Evolutionary conservation across 768 basidiomycete genomes (phyloP).

Genomic region (Hortiboletus flavorubellus): DNA sequence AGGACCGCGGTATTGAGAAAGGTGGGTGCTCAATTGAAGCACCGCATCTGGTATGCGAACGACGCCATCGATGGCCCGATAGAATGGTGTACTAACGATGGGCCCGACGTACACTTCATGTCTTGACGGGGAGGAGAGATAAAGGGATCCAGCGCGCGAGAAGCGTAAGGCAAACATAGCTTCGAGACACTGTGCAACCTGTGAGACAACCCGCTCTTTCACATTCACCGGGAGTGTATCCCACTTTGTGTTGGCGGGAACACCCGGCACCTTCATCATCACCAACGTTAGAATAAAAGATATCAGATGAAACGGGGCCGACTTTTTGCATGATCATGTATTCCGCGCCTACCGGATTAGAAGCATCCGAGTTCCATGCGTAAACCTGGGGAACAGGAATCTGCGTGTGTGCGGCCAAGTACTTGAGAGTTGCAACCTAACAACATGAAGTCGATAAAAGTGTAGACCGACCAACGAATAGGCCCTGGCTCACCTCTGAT

Average conservation of each 20-base stretch:
- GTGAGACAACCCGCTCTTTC: background rate
- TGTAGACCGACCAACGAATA: too few species aligned
- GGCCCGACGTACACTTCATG: background rate
- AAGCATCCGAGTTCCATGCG: background rate
- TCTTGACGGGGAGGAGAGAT: background rate
- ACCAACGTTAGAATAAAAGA: background rate
- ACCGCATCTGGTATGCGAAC: background rate
- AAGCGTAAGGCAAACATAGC: background rate
- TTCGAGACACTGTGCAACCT: background rate
- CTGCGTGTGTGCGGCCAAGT: background rate
- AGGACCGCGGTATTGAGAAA: background rate
- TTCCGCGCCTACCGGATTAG: slow-evolving; percentile 1
- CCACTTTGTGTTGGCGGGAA: background rate
- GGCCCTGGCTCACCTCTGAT: background rate
- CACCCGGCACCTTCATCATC: background rate
- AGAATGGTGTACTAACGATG: slow-evolving; percentile 1
- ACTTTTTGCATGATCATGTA: background rate
- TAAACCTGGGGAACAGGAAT: slow-evolving; percentile 1
- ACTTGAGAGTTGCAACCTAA: background rate
- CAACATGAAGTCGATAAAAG: background rate
- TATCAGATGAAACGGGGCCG: background rate
- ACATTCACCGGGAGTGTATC: background rate
- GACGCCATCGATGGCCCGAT: slow-evolving; percentile 1
- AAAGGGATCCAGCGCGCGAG: background rate
- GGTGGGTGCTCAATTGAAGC: background rate